Conservation (phyloP, 192 early-diverging fungal species). For the Gigaspora rosea region DNA sequence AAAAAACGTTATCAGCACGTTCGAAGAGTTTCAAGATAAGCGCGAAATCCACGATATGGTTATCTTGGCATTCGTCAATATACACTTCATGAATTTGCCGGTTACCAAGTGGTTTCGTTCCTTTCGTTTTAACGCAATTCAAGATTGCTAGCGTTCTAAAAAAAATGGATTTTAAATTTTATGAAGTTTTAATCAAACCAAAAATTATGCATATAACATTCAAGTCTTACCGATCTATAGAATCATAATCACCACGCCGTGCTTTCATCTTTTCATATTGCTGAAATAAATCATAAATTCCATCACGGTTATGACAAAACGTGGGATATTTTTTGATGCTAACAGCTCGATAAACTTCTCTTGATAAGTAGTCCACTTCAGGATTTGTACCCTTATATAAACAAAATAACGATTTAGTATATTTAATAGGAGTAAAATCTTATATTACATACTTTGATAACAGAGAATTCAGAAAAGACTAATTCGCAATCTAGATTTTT, state of each 20-base stretch:
- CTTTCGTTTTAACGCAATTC: conserved; percentile 10
- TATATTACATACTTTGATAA: conserved; percentile 19
- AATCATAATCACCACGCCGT: conserved; percentile 9
- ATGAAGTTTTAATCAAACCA: background rate
- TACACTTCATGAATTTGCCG: conserved; percentile 32
- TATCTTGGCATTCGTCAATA: conserved; percentile 30
- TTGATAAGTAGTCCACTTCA: conserved; percentile 15
- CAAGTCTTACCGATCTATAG: conserved; percentile 12
- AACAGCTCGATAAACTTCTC: conserved; percentile 6
- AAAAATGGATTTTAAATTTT: background rate
- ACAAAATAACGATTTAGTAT: too few relatives aligned
- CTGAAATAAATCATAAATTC: conserved; percentile 29
- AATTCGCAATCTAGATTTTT: background rate
- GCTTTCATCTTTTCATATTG: conserved; percentile 19
- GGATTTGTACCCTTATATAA: conserved; percentile 19
- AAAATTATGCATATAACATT: too few relatives aligned
- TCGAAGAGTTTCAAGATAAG: conserved; percentile 26
- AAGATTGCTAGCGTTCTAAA: conserved; percentile 2
- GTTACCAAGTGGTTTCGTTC: background rate
- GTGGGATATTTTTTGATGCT: conserved; percentile 25
- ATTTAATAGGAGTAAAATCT: too few relatives aligned
- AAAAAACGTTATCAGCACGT: conserved; percentile 2
- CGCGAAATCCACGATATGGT: conserved; percentile 7
- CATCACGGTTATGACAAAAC: conserved; percentile 16
- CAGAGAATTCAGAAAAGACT: conserved; percentile 17